phyloP scores from a whole-genome alignment of 352 stramenopile genomes.

The Globisporangium takayamanum region DNA sequence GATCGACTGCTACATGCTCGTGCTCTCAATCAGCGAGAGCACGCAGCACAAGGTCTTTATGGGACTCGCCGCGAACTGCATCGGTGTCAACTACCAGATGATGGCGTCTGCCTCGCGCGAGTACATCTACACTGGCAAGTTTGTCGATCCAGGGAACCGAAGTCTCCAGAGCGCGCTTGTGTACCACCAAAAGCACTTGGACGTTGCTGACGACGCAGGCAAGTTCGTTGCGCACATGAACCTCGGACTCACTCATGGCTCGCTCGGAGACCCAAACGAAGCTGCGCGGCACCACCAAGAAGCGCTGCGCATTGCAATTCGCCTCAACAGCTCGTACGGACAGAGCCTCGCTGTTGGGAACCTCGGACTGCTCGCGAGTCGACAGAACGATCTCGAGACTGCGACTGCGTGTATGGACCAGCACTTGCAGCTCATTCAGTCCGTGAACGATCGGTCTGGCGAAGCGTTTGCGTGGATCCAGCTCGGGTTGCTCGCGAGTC shows the following conservation, averaged over 20 bases:
- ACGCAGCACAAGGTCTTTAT: conserved; percentile 73
- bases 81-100: conserved; percentile 86
- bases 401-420: conserved; percentile 85
- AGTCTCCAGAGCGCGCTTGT: conserved; percentile 41
- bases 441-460: conserved; percentile 61
- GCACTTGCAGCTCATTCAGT: conserved; percentile 86
- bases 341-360: conserved; percentile 87
- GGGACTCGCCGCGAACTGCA: conserved; percentile 79
- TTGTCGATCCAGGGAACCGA: conserved; percentile 42
- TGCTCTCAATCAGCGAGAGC: conserved; percentile 81
- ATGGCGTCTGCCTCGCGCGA: conserved; percentile 49
- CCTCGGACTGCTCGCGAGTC: conserved; percentile 74
- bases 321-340: conserved; percentile 77
- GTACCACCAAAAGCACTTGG: conserved; percentile 76
- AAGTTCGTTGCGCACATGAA: conserved; percentile 87
- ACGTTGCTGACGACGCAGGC: conserved; percentile 73
- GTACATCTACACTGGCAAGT: conserved; percentile 69
- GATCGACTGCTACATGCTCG: conserved; percentile 81
- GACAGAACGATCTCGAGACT: conserved; percentile 76
- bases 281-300: conserved; percentile 84
- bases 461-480: conserved; percentile 87
- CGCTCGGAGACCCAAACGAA: conserved; percentile 55
- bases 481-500: conserved; percentile 68
- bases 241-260: conserved; percentile 70
- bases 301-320: conserved; percentile 76